Conservation (phyloP, 805 yeast species). For the Kregervanrija delftensis region DNA sequence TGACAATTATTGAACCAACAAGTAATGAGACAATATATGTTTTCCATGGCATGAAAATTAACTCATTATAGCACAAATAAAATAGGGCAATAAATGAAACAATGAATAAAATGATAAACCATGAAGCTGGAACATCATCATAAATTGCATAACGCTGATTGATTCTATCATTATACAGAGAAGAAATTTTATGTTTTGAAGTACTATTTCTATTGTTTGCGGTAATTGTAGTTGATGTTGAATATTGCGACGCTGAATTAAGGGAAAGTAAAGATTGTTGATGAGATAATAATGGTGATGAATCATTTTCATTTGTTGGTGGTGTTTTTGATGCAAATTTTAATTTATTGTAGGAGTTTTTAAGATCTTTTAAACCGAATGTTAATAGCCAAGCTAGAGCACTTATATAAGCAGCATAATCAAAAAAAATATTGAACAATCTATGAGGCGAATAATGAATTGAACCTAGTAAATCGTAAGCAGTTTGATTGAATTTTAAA, state of each 20-base stretch:
- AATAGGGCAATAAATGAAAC: conserved; percentile 31
- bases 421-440: conserved; percentile 45
- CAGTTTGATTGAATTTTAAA: conserved; percentile 36
- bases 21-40: conserved; percentile 36
- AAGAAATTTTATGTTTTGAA: conserved; percentile 5
- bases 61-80: conserved; percentile 24
- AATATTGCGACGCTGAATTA: not conserved
- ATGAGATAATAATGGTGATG: not conserved
- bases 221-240: not conserved
- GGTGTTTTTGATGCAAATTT: not conserved
- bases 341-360: conserved; percentile 6
- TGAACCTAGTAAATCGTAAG: conserved; percentile 39
- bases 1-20: conserved; percentile 39
- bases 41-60: conserved; percentile 30
- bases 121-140: conserved; percentile 35
- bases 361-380: conserved; percentile 22
- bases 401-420: conserved; percentile 44
- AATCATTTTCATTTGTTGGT: not conserved
- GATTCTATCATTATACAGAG: conserved; percentile 34
- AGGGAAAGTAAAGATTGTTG: not conserved
- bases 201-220: not conserved
- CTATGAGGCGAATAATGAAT: conserved; percentile 42
- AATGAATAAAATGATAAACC: conserved; percentile 34
- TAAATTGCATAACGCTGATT: conserved; percentile 34
- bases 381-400: conserved; percentile 38